Base-by-base conservation (phyloP, 371 early-diverging fungal species). In the Nematocida homosporus region DNA sequence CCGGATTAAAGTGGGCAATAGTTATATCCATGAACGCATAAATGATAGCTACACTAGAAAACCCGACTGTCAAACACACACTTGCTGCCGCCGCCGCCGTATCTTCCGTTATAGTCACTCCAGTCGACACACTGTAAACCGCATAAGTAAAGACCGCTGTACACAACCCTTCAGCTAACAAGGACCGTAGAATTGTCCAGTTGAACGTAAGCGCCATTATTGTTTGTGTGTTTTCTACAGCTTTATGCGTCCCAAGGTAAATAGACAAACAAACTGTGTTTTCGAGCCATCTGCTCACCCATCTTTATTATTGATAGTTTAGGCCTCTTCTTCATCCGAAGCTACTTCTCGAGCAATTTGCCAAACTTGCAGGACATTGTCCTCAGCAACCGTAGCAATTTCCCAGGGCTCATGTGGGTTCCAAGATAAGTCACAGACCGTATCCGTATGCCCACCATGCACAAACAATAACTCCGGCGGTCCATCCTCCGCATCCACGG, bases 391-490 rank as follows among this genome's bases (percentile, higher is more conserved):
- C 77, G 89, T 89, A 77, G 91, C 90, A 77, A 96, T 87, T 18
- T 91, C 90, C 93, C 93, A 95, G 35, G 89, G 91, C 76, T 92
- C 92, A 77, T 90, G 87, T 66, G 88, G 89, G 87, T 94, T 95
- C 95, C 96, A 97, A 51, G 88, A 87, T 67, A 96, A 88, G 82
- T 97, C 97, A 38, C 91, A 88, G 38, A 97, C 91, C 79, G 88
- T 88, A 86, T 89, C 90, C 25, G 95, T 95, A 82, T 97, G 98
- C 27, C 98, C 98, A 57, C 94, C 94, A 81, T 97, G 97, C 50
- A 96, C 87, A 87, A 96, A 97, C 86, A 95, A 82, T 23, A 96
- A 86, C 84, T 97, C 98, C 27, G 96, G 93, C 65, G 94, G 94
- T 2, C 95, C 95, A 83, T 97, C 95, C 80, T 90, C 93, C 37